Base-by-base conservation (phyloP, 805 yeast species). In the Lipomyces yamanashiensis region DNA sequence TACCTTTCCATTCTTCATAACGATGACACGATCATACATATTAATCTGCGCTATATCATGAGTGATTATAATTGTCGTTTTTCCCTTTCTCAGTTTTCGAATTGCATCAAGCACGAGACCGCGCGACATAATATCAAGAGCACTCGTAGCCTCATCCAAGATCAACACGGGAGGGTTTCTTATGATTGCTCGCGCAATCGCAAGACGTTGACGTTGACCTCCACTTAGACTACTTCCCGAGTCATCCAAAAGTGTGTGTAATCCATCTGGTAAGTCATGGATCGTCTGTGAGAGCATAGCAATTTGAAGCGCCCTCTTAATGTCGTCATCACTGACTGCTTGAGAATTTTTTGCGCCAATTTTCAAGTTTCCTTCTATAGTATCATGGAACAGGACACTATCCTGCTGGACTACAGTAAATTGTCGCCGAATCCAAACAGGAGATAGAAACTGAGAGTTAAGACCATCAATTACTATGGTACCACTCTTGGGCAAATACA, bases 141-240 rank as follows among this genome's bases (percentile, higher is more conserved):
- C 97, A 54, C 95, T 87, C 1, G 90, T 77, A 3, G 95, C 84
- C 73, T 95, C 99, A 76, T 95, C 99, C 34, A 92, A 77, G 1
- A 95, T 82, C 63, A 93, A 76, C 5, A 95, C 81, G 0, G 92
- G 90, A 0, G 96, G 75, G 71, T 95, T 82, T 66, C 90, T 80
- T 2, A 92, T 63, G 61, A 80, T 80, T 0, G 98, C 98, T 59
- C 98, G 80, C 0, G 98, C 97, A 36, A 95, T 71, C 0, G 93
- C 88, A 1, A 95, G 79, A 65, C 92, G 79, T 75, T 95, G 99
- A 61, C 81, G 84, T 74, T 95, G 97, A 0, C 99, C 99, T 4
- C 98, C 98, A 37, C 58, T 58, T 43, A 62, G 49, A 12, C 34
- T 37, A 59, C 34, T 54, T 7, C 58, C 52, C 0, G 78, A 76